Base-by-base conservation (phyloP, 352 stramenopile genomes). In the Phytophthora brassicae region DNA sequence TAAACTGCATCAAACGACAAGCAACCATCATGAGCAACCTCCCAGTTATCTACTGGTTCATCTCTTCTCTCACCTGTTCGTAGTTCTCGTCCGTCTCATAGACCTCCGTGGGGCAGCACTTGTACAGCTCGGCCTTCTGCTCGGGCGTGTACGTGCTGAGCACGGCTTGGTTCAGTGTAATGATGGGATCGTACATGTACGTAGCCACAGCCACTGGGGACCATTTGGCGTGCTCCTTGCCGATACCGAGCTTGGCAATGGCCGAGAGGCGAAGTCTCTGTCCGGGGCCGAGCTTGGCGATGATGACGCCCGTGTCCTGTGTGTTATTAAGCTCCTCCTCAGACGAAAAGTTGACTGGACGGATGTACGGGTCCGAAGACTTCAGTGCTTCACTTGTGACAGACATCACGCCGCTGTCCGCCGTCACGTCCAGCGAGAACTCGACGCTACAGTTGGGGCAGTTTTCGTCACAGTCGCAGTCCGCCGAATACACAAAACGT, bases 181-280 rank as follows among this genome's bases (percentile, higher is more conserved):
- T 95, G 60, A 94, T 92, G 47, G 88, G 86, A 50, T 96, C 88
- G 64, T 95, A 96, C 79, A 92, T 94, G 68, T 97, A 98, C 33
- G 94, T 98, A 13, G 95, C 95, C 6, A 98, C 94, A 0, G 90
- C 92, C 38, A 99, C 95, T 2, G 96, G 95, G 35, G 84, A 97
- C 96, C 96, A 99, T 84, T 99, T 99, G 61, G 96, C 93, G 70
- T 99, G 96, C 72, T 98, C 95, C 75, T 99, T 99, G 68, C 85
- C 89, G 36, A 98, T 97, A 7, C 96, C 96, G 8, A 94, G 76
- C 54, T 97, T 95, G 46, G 96, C 97, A 54, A 98, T 96, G 8
- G 94, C 95, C 46, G 96, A 97, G 31, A 98, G 81, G 65, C 97
- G 97, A 26, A 99, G 75, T 56, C 85, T 75, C 80, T 99, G 97